Evolutionary conservation across 306 rosid species (phyloP).

Genomic region (Gleditsia sinensis): DNA sequence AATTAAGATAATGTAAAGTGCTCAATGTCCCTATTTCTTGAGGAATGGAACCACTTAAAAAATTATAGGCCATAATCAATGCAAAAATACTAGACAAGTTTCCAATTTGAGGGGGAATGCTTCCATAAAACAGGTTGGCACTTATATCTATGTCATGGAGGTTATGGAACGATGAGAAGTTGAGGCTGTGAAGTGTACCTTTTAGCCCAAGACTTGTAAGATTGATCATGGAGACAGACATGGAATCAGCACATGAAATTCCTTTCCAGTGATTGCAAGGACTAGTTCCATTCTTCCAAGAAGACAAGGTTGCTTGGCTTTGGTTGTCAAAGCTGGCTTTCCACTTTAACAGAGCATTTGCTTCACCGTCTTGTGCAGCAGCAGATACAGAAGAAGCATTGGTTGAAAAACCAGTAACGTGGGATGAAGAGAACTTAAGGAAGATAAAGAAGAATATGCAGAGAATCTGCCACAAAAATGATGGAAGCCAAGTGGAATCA

Average conservation of each 20-base stretch:
- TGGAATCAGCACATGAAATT: background rate
- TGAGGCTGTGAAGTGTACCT: background rate
- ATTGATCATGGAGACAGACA: background rate
- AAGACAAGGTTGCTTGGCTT: background rate
- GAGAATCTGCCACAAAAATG: too few relatives aligned
- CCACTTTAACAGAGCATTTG: slow-evolving; percentile 30
- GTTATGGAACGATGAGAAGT: background rate
- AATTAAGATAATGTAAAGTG: background rate
- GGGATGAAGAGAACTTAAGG: background rate
- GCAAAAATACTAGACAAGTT: background rate
- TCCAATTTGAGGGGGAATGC: background rate
- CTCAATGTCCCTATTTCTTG: slow-evolving; percentile 13
- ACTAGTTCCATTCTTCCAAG: background rate
- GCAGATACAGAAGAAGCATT: background rate
- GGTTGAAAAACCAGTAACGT: background rate
- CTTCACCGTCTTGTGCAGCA: background rate
- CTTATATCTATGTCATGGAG: background rate
- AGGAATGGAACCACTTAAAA: background rate
- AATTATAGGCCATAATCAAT: background rate
- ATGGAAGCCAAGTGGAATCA: too few relatives aligned
- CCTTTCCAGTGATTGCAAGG: background rate
- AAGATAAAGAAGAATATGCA: too few relatives aligned
- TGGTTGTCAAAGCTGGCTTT: slow-evolving; percentile 13
- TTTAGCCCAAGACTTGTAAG: background rate
- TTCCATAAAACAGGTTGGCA: background rate